Evolutionary conservation across 2,329 filamentous ascomycete species (phyloP).

Genomic region (Saccharata proteae): DNA sequence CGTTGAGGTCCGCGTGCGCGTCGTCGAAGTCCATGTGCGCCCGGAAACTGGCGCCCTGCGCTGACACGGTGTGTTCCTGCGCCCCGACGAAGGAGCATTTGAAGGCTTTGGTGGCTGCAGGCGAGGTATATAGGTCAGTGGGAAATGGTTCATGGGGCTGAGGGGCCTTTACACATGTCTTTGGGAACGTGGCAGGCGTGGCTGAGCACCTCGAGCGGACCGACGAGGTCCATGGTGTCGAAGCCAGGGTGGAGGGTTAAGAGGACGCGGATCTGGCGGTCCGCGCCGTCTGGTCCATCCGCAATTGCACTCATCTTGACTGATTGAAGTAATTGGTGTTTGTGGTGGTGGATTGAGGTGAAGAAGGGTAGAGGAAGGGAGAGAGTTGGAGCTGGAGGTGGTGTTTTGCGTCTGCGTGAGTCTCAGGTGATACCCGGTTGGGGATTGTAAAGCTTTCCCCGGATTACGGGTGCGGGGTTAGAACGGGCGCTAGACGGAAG

Average conservation of each 20-base stretch:
- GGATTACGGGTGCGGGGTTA: too few relatives aligned
- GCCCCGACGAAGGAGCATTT: conserved; percentile 40
- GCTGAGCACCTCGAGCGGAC: conserved; percentile 46
- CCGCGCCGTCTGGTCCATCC: conserved; percentile 23
- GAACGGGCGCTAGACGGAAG: too few relatives aligned
- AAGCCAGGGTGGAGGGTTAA: conserved; percentile 45
- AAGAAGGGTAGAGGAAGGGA: too few relatives aligned
- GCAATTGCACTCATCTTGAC: conserved; percentile 35
- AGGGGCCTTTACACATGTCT: conserved; percentile 32
- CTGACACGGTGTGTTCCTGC: conserved; percentile 35
- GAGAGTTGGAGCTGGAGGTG: too few relatives aligned
- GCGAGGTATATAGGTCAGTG: background rate
- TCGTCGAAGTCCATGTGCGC: conserved; percentile 70
- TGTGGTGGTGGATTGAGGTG: too few relatives aligned
- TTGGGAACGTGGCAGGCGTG: conserved; percentile 42
- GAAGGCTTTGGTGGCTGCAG: conserved; percentile 41
- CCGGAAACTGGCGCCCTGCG: conserved; percentile 56
- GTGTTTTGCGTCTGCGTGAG: too few relatives aligned
- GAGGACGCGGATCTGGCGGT: conserved; percentile 45
- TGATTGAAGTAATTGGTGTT: too few relatives aligned
- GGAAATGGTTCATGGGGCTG: background rate
- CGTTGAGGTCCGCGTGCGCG: conserved; percentile 57
- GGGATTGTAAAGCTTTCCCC: too few relatives aligned
- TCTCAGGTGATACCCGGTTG: too few relatives aligned
- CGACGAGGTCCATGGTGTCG: conserved; percentile 45